A percentile compares a stretch with the other conserved stretches of the same genome.
These are phyloP conservation scores for Periconia digitata DNA, from an alignment of 2,329 filamentous ascomycete genomes.

Conservation along the genomic window DNA sequence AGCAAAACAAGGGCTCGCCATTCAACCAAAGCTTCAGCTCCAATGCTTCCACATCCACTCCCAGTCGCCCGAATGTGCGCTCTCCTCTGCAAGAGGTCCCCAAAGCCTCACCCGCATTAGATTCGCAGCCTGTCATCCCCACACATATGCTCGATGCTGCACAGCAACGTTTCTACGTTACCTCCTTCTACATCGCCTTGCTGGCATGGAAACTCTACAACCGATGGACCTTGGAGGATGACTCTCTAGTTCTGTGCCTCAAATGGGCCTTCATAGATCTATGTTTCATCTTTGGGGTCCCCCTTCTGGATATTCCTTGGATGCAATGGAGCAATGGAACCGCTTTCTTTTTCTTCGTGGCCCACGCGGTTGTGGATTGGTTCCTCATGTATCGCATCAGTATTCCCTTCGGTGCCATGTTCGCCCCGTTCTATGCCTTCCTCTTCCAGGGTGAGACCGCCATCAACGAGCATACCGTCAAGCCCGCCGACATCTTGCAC, in stretches of 20 bases:
- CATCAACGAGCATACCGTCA: constrained; percentile 90
- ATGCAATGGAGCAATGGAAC: constrained; percentile 82
- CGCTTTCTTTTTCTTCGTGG: constrained; percentile 69
- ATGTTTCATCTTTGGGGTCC: constrained; percentile 82
- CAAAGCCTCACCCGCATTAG: constrained; percentile 19
- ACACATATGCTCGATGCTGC: constrained; percentile 82
- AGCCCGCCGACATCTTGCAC: constrained; percentile 81
- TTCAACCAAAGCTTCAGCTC: constrained; percentile 22
- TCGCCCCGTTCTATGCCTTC: constrained; percentile 73
- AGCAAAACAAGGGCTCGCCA: constrained; percentile 46
- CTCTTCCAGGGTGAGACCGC: constrained; percentile 92
- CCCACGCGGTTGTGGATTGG: constrained; percentile 73
- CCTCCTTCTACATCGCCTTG: constrained; percentile 74
- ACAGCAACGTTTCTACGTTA: constrained; percentile 84
- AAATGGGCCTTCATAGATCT: constrained; percentile 93
- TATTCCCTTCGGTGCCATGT: constrained; percentile 72
- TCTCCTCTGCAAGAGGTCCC: constrained; percentile 38
- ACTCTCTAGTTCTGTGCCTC: constrained; percentile 86
- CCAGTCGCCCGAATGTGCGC: constrained; percentile 37
- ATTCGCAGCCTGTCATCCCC: constrained; percentile 70
- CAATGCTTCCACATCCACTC: constrained; percentile 19
- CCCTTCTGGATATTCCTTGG: constrained; percentile 91
- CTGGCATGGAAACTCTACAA: constrained; percentile 86
- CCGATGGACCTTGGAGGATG: constrained; percentile 75
- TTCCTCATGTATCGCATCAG: constrained; percentile 93